Percentiles rank a stretch among this genome's conserved stretches.
phyloP scores from a whole-genome alignment of 2,329 filamentous ascomycete genomes.

The Penicillium sp. region DNA sequence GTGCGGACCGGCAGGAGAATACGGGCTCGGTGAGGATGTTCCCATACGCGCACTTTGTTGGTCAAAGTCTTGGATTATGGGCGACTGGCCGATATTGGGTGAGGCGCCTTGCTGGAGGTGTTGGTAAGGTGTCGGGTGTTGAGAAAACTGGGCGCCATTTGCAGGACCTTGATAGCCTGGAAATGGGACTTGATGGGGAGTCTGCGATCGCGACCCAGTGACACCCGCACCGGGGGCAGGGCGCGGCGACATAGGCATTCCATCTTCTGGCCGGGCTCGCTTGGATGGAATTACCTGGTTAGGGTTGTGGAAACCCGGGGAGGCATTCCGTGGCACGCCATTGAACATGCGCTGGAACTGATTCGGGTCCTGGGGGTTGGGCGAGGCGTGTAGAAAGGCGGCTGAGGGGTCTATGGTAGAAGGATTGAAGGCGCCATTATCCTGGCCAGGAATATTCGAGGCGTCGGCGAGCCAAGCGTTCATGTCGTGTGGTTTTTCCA shows the following conservation, averaged over 20 bases:
- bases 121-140: constrained; percentile 73
- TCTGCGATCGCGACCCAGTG: constrained; percentile 87
- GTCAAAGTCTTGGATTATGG: constrained; percentile 78
- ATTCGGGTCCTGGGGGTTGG: constrained; percentile 55
- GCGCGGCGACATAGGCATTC: constrained; percentile 79
- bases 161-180: constrained; percentile 71
- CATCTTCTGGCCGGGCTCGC: constrained; percentile 83
- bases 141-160: constrained; percentile 64
- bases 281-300: constrained; percentile 90
- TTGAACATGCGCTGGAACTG: constrained; percentile 75
- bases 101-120: constrained; percentile 83
- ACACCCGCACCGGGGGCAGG: constrained; percentile 72
- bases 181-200: constrained; percentile 79
- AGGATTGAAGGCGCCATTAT: constrained; percentile 56
- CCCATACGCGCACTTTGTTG: constrained; percentile 77
- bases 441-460: constrained; percentile 55
- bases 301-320: constrained; percentile 77
- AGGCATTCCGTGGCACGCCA: constrained; percentile 81
- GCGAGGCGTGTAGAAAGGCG: constrained; percentile 55
- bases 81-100: constrained; percentile 86
- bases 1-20: constrained; percentile 76
- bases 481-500: constrained; percentile 55
- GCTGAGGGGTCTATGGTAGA: constrained; percentile 55
- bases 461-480: constrained; percentile 59
- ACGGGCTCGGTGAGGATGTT: constrained; percentile 90